These are phyloP conservation scores for Hibiscus syriacus DNA, from an alignment of 345 rosid genomes.

Conservation along the genomic window DNA sequence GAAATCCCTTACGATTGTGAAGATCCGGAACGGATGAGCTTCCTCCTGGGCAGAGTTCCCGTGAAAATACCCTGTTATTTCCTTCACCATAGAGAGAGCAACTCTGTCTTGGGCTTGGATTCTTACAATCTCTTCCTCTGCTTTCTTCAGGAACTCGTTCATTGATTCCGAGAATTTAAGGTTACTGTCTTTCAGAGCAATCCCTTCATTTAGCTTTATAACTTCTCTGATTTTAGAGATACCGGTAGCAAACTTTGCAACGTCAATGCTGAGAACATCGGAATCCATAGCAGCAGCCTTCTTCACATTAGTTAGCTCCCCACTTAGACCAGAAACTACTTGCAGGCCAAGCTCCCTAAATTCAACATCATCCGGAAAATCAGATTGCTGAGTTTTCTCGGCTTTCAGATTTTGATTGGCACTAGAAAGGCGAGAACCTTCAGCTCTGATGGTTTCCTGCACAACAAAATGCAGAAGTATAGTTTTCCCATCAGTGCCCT, in stretches of 20 bases:
- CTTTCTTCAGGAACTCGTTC: constrained; percentile 56
- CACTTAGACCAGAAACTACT: constrained; percentile 72
- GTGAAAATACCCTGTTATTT: constrained; percentile 85
- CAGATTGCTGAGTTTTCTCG: constrained; percentile 29
- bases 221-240: constrained; percentile 47
- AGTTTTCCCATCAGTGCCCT: constrained; percentile 88
- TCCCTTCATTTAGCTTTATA: constrained; percentile 30
- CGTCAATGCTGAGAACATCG: constrained; percentile 48
- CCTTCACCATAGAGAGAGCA: constrained; percentile 50
- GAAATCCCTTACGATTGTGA: constrained; percentile 78
- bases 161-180: constrained; percentile 50
- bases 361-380: constrained; percentile 55
- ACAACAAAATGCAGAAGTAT: constrained; percentile 87
- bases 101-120: constrained; percentile 42
- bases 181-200: constrained; percentile 19
- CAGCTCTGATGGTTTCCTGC: constrained; percentile 73
- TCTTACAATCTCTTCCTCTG: constrained; percentile 53
- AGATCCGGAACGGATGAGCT: constrained; percentile 70
- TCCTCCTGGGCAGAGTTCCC: constrained; percentile 73
- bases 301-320: constrained; percentile 75
- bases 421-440: constrained; percentile 56
- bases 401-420: constrained; percentile 23
- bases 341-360: constrained; percentile 75
- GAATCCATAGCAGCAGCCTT: constrained; percentile 92
- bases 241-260: constrained; percentile 46